These are phyloP conservation scores for Serendipita indica DNA, from an alignment of 768 basidiomycete species.

Conservation along the genomic window DNA sequence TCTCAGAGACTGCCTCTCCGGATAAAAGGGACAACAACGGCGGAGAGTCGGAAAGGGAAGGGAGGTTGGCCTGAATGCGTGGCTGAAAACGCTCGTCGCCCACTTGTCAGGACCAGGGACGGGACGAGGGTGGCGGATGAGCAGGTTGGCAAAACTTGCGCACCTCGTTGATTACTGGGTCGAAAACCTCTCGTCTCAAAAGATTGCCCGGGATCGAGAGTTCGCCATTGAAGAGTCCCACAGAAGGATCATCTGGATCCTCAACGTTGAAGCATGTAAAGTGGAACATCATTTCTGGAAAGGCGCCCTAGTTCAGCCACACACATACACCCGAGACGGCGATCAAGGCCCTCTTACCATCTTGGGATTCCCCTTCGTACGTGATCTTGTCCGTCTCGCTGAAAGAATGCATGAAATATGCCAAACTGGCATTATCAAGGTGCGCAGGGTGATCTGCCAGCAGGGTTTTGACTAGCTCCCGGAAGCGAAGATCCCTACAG, in stretches of 20 bases:
- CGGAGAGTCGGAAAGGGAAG: not conserved
- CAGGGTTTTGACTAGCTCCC: constrained; percentile 62
- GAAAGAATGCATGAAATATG: constrained; percentile 73
- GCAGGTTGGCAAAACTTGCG: constrained; percentile 13
- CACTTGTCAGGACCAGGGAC: not conserved
- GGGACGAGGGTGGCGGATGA: not conserved
- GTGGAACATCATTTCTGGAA: constrained; percentile 63
- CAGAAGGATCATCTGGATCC: constrained; percentile 63
- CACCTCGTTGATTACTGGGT: constrained; percentile 72
- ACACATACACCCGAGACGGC: not conserved
- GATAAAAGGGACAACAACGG: not conserved
- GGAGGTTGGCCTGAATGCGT: too few species aligned
- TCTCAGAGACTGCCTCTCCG: not conserved
- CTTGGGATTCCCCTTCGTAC: constrained; percentile 58
- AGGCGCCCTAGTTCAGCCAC: constrained; percentile 10
- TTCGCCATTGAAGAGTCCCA: constrained; percentile 72
- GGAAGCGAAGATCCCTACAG: constrained; percentile 53
- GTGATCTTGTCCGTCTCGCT: constrained; percentile 77
- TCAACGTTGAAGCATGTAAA: constrained; percentile 85
- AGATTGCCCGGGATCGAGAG: constrained; percentile 68
- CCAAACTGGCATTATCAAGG: constrained; percentile 64
- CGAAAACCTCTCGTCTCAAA: constrained; percentile 71
- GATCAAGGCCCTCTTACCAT: constrained; percentile 33
- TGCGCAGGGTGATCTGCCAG: constrained; percentile 75
- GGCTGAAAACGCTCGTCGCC: too few species aligned